Conservation (phyloP, 129 eudicot genomes). For the Tanacetum coccineum region DNA sequence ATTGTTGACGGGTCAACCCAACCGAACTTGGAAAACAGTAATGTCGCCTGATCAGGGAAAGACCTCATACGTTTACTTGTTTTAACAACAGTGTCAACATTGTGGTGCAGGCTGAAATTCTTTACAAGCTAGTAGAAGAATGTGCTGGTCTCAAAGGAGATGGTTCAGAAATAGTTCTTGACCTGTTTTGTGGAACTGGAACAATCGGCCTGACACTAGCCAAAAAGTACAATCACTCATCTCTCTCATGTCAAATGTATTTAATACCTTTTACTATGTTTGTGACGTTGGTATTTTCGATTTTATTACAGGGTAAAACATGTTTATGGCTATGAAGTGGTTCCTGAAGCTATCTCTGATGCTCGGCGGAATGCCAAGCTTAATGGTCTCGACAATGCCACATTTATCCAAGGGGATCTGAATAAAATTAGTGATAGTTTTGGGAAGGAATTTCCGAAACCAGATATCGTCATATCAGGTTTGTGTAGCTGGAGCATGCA, state of each 20-base stretch:
- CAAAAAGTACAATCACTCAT: slow-evolving; percentile 44
- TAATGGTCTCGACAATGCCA: slow-evolving; percentile 74
- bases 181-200: slow-evolving; percentile 93
- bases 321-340: slow-evolving; percentile 93
- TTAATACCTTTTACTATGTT: not conserved
- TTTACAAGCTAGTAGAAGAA: slow-evolving; percentile 80
- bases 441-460: slow-evolving; percentile 75
- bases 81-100: slow-evolving; percentile 1
- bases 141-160: slow-evolving; percentile 83
- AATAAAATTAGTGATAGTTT: slow-evolving; percentile 78
- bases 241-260: not conserved
- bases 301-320: slow-evolving; percentile 56
- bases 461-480: slow-evolving; percentile 92
- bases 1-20: no score
- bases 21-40: no score
- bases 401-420: slow-evolving; percentile 91
- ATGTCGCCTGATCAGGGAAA: no score
- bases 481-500: not conserved
- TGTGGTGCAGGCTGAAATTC: slow-evolving; percentile 70
- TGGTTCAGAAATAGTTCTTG: slow-evolving; percentile 81
- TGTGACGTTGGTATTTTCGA: not conserved
- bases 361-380: slow-evolving; percentile 80
- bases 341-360: slow-evolving; percentile 69
- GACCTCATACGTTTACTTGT: not conserved
- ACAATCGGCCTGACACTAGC: slow-evolving; percentile 93